Base-by-base conservation (phyloP, 805 yeast genomes). In the Kockiozyma suomiensis region DNA sequence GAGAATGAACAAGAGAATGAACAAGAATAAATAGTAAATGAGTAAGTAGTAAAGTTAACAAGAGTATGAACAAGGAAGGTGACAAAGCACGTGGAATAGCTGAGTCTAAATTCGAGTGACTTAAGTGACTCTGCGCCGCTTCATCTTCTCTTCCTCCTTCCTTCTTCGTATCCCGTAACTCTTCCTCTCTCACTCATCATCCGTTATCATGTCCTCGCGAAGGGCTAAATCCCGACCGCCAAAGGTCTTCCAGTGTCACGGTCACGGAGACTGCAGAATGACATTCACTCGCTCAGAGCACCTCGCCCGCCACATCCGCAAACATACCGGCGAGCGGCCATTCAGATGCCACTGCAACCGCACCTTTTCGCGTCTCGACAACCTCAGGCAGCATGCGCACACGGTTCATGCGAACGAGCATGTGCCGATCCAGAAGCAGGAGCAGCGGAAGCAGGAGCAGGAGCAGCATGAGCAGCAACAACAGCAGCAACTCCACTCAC, bases 291-390 rank as follows among this genome's bases (percentile, higher is more conserved):
- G 97, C 51, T 86, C 94, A 7, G 97, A 92, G 72, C 97, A 92
- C 74, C 79, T 91, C 67, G 96, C 97, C 1, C 79, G 97, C 60
- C 97, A 91, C 75, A 87, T 92, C 55, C 78, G 97, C 59, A 92
- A 91, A 69, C 97, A 91, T 72, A 92, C 97, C 0, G 97, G 97
- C 45, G 97, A 91, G 73, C 79, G 96, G 58, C 97, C 97, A 1
- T 91, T 90, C 72, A 84, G 88, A 55, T 91, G 97, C 73, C 87
- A 86, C 50, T 87, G 87, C 72, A 78, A 85, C 35, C 85, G 91
- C 70, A 81, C 84, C 70, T 91, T 91, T 71, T 85, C 91, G 17
- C 80, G 97, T 49, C 76, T 92, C 60, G 97, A 92, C 74, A 92
- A 92, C 72, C 79, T 92, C 63, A 81, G 97, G 61, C 97, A 92